Base-by-base conservation (phyloP, 768 basidiomycete species). In the Boletus rubroflammeus region DNA sequence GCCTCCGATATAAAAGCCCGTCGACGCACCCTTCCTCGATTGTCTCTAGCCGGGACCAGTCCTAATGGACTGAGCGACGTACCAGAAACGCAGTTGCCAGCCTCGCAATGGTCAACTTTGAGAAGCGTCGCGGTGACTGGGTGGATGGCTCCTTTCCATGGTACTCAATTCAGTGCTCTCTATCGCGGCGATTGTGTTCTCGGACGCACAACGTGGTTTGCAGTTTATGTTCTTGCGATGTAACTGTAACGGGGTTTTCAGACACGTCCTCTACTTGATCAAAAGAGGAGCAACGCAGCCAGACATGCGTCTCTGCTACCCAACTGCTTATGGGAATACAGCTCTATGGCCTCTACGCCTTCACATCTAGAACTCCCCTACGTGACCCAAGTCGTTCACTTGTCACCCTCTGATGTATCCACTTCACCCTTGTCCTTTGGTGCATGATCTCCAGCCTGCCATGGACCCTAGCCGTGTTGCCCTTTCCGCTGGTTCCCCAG, bases 71-170 rank as follows among this genome's bases (percentile, higher is more conserved):
- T 57, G 61, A 52, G 60, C 60, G 63, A 57, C 63, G 55, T 64
- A 73, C 62, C 60, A 68, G 70, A 65, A 64, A 72, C 13, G 2
- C 66, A 55, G 67, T 57, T 62, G 52, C 57, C 50, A 36, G 2
- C 25, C 43, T 48, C n/a, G n/a, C 48, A 34, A 41, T 59, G 55
- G 60, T 47, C 44, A 42, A 56, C 67, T 60, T 70, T 66, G 66
- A 57, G 67, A 70, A 11, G 55, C 52, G 61, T 66, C 60, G 62
- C 47, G 68, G 25, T 62, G 70, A 60, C 59, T 35, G 64, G 70
- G 62, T 62, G 60, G 53, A 60, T 54, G 31, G 0, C 42, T 45
- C 15, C 54, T 44, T 50, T 50, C 14, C 47, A 42, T 1, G 17
- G 21, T 17, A 11, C 17, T 21, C 21, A 3, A 17, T 51, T 56